Percentiles rank a stretch among this genome's conserved stretches.
Conservation (phyloP, 192 early-diverging fungal genomes). For the Coemansia sp. region DNA sequence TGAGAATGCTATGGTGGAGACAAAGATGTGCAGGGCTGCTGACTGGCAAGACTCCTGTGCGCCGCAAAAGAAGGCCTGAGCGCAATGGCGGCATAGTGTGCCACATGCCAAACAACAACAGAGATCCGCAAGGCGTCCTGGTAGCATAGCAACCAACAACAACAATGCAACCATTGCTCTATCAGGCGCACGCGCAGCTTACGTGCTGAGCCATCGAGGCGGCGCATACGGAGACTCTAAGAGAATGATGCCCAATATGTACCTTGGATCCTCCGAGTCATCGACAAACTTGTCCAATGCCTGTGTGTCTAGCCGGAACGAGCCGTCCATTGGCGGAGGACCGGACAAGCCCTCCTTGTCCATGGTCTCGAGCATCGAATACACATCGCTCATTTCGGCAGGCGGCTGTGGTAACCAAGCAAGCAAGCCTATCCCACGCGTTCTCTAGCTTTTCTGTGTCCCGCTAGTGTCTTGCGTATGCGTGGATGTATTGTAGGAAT, state of each 20-base stretch:
- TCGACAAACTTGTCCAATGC: constrained; percentile 51
- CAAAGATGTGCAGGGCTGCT: too few species aligned
- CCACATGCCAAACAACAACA: constrained; percentile 10
- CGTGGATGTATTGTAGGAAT: neutral
- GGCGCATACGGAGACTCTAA: neutral
- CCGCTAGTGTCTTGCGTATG: neutral
- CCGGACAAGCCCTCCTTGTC: constrained; percentile 51
- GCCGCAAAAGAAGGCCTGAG: constrained; percentile 8
- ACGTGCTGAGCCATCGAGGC: neutral
- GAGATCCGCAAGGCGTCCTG: neutral
- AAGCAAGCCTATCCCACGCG: neutral
- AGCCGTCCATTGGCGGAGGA: constrained; percentile 53
- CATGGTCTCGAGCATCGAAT: constrained; percentile 51
- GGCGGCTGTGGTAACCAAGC: neutral
- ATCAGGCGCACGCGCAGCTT: neutral
- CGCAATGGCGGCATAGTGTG: constrained; percentile 6
- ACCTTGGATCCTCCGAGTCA: constrained; percentile 53
- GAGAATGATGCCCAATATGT: constrained; percentile 2
- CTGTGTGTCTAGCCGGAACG: constrained; percentile 42
- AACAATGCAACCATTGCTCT: constrained; percentile 5
- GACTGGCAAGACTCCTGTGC: neutral
- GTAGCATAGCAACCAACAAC: neutral
- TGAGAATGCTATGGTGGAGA: neutral
- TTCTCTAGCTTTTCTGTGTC: neutral
- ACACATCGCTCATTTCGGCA: constrained; percentile 51